Conservation (phyloP, 192 early-diverging fungal genomes). For the Gorgonomyces haynaldii region DNA sequence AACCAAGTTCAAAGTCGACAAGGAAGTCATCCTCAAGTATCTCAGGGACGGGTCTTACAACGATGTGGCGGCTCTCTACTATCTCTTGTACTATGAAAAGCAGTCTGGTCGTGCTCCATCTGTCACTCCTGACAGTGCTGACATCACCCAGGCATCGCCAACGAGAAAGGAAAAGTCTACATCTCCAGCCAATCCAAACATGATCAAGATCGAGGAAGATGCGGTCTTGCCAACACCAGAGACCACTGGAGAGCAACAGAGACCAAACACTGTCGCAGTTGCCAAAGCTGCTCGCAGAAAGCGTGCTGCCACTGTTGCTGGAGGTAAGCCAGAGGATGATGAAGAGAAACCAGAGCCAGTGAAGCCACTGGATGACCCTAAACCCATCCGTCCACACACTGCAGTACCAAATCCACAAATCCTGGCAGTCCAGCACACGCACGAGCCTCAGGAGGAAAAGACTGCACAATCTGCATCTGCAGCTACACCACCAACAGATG, state of each 20-base stretch:
- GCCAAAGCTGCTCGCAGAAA: not conserved
- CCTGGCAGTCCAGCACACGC: not conserved
- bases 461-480: not conserved
- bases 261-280: not conserved
- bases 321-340: not conserved
- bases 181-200: slow-evolving; percentile 13
- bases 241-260: not conserved
- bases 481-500: slow-evolving; percentile 1
- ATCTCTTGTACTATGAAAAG: slow-evolving; percentile 53
- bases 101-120: slow-evolving; percentile 9
- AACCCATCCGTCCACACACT: not conserved
- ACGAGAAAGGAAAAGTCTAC: slow-evolving; percentile 7
- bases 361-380: not conserved
- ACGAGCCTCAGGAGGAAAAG: slow-evolving; percentile 1
- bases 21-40: slow-evolving; percentile 30
- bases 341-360: not conserved
- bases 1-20: slow-evolving; percentile 40
- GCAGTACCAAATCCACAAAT: slow-evolving; percentile 3
- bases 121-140: not conserved
- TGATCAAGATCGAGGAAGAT: slow-evolving; percentile 30
- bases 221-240: slow-evolving; percentile 13
- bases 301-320: slow-evolving; percentile 1
- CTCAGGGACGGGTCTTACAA: slow-evolving; percentile 46
- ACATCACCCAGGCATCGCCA: slow-evolving; percentile 6
- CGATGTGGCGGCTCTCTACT: slow-evolving; percentile 47